phyloP scores from a whole-genome alignment of 2,329 filamentous ascomycete species.

The Calonectria honghensis region DNA sequence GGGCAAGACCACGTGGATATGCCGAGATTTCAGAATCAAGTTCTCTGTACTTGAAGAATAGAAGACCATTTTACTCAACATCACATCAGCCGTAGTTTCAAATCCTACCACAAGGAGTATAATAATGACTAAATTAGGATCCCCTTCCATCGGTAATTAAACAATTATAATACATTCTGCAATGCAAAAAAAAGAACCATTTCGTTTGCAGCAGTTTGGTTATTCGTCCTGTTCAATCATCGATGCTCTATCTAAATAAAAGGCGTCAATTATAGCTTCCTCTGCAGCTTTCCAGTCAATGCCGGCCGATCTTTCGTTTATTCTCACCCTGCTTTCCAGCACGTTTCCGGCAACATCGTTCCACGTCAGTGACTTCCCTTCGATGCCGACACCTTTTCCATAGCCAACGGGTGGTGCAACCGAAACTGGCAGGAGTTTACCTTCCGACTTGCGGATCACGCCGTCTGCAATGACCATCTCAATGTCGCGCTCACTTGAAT shows the following conservation, averaged over 20 bases:
- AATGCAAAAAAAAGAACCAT: background rate
- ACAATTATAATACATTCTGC: too few relatives aligned
- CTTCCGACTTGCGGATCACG: slow-evolving; percentile 2
- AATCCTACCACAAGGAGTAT: too few relatives aligned
- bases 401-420: slow-evolving; percentile 6
- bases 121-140: too few relatives aligned
- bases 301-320: background rate
- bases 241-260: background rate
- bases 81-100: too few relatives aligned
- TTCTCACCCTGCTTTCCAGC: background rate
- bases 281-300: slow-evolving; percentile 12
- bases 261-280: background rate
- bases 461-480: slow-evolving; percentile 9
- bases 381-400: background rate
- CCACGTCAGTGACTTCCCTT: background rate
- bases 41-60: too few relatives aligned
- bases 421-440: slow-evolving; percentile 2
- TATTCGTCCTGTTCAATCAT: background rate
- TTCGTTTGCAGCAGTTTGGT: background rate
- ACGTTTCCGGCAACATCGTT: background rate
- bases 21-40: too few relatives aligned
- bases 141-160: too few relatives aligned
- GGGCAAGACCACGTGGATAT: too few relatives aligned
- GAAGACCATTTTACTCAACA: too few relatives aligned
- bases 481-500: slow-evolving; percentile 4